Evolutionary conservation across 139 green algal species (phyloP), one percentile per base, ranked within the genome.

Genomic region (Deuterostichococcus epilithicus): DNA sequence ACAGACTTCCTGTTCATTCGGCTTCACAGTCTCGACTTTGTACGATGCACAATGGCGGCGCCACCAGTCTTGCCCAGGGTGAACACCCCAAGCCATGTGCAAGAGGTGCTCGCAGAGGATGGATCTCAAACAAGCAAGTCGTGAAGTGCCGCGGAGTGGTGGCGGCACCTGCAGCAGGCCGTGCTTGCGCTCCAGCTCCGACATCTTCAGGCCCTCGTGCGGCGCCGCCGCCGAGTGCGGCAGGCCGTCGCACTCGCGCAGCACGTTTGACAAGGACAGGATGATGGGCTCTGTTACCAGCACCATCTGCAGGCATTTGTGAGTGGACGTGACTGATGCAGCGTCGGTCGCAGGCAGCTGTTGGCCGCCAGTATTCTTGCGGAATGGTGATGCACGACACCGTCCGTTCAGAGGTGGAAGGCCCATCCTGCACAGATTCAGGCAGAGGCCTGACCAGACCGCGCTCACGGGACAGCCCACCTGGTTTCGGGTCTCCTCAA

Each of bases 201-300:
- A 89, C 52, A 92, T 74, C 13, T 33, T 37, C 44, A 81, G 44
- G 23, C 68, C 58, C 32, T 73, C n/a, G 3, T 78, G 80, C 39
- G 26, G 65, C n/a, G 22, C 36, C 44, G 74, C 72, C 47, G 10
- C 30, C 32, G 63, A 28, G 45, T 32, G 52, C 22, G 82, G 80
- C 69, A 86, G 79, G 22, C 15, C 42, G n/a, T 37, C 71, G 77
- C 84, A 89, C 36, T 68, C 63, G 33, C 70, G 74, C 28, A 95
- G 78, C 58, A 93, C 33, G 76, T 96, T 90, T 5, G 69, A 70
- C 1, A 92, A 76, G 0, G 89, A 94, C 26, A 82, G 83, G 67
- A 91, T 78, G 2, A 97, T 70, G 2, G 87, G 79, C 84, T 97
- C 93, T 0, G 91, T 97, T 1, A 97, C 90, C 32, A 97, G 81